A percentile compares a stretch with the other conserved stretches of the same genome.
phyloP scores from a whole-genome alignment of 2,329 filamentous ascomycete species.

The Cladosporium sphaerospermum region DNA sequence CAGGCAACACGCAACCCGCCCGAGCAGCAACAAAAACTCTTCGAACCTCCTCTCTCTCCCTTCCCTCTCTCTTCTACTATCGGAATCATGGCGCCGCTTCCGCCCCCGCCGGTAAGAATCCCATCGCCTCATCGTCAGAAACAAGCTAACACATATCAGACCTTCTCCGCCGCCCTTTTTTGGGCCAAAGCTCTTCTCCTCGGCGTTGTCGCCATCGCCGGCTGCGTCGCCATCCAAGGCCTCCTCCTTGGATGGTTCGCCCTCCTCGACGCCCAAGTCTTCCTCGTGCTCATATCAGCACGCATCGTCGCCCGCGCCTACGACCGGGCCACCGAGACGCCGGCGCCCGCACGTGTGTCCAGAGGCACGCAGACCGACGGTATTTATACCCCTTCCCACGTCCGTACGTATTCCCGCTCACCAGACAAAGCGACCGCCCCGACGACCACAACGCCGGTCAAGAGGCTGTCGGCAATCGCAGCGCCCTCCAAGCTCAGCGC shows the following conservation, averaged over 20 bases:
- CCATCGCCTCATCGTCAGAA: no score
- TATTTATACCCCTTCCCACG: no score
- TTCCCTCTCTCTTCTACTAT: not conserved
- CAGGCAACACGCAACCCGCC: no score
- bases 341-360: not conserved
- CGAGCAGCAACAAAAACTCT: not conserved
- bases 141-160: not conserved
- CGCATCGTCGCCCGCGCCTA: not conserved
- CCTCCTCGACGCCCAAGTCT: not conserved
- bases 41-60: not conserved
- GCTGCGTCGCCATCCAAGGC: slow-evolving; percentile 1
- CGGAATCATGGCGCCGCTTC: no score
- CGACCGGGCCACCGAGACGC: not conserved
- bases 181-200: not conserved
- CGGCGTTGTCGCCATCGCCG: not conserved
- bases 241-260: not conserved
- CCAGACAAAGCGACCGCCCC: no score
- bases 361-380: not conserved
- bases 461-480: no score
- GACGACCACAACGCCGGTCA: no score
- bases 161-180: not conserved
- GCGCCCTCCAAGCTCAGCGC: no score
- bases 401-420: no score
- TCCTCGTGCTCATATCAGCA: not conserved
- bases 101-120: no score